Base-by-base conservation (phyloP, 495 filamentous ascomycete genomes). In the Trypethelium eluteriae region DNA sequence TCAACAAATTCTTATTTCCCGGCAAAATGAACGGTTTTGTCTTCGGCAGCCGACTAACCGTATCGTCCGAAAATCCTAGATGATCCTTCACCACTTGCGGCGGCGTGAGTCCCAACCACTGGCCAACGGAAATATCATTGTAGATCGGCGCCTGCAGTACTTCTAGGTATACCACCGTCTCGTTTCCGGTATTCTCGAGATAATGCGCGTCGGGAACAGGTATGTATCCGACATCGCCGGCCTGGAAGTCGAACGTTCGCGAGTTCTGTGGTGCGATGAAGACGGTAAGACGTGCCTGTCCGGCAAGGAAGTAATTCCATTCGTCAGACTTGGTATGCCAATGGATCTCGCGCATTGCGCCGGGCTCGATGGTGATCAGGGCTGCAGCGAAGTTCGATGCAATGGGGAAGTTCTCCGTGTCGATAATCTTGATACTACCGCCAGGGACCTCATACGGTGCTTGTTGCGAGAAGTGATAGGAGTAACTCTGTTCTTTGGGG, bases 391-490 rank as follows among this genome's bases (percentile, higher is more conserved):
- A 86, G 69, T 80, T 83, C 38, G 64, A 67, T 2, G 83, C 81
- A 10, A 88, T 76, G 3, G 88, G 88, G 78, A 90, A 90, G 5
- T 79, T 84, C 0, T 74, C 67, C 0, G 86, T 84, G 68, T 90
- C 88, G 25, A 88, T 74, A 66, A 89, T 85, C 75, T 89, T 88
- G 56, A 91, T 83, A 7, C 79, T 83, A 2, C 88, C 87, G 12
- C 88, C 88, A 0, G 84, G 81, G 0, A 84, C 81, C 49, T 78
- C 72, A 68, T 83, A 80, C 1, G 85, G 81, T 4, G 81, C 79
- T 64, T 89, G 85, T 66, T 84, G 79, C 1, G 83, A 88, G 77
- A 84, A 85, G 68, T 91, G 86, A 76, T 87, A 90, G 0, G 84
- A 85, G 76, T 88, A 91, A 16, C 80, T 81, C 7, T 76, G 63